Evolutionary conservation across 192 early-diverging fungal species (phyloP).

Genomic region (Umbelopsis isabellina): DNA sequence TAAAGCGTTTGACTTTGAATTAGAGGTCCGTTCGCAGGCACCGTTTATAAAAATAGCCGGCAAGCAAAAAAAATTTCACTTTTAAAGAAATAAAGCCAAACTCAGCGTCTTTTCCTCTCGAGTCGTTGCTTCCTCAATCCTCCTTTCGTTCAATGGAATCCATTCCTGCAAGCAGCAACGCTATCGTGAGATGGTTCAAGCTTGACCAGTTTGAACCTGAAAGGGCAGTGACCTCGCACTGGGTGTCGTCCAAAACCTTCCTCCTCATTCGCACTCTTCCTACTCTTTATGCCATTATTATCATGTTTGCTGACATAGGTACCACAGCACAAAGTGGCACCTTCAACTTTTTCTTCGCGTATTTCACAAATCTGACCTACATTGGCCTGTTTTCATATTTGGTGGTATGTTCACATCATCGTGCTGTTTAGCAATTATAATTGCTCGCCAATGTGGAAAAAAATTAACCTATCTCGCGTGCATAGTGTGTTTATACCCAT

Average conservation of each 20-base stretch:
- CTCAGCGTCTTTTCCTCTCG: neutral
- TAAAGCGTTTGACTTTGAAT: no score
- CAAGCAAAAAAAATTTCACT: no score
- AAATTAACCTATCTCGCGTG: neutral
- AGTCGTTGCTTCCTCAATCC: neutral
- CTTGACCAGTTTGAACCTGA: constrained; percentile 44
- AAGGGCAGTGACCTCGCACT: constrained; percentile 38
- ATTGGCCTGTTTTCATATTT: constrained; percentile 36
- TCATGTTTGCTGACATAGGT: constrained; percentile 22
- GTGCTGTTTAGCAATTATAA: neutral
- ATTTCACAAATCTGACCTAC: constrained; percentile 39
- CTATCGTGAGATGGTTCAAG: constrained; percentile 30
- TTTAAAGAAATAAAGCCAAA: no score
- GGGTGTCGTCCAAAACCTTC: constrained; percentile 25
- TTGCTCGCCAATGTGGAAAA: neutral
- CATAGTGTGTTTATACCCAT: constrained; percentile 17
- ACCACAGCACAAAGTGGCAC: neutral
- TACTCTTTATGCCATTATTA: constrained; percentile 8
- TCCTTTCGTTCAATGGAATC: constrained; percentile 7
- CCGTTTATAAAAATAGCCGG: no score
- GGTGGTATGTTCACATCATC: constrained; percentile 23
- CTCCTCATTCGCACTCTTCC: constrained; percentile 19
- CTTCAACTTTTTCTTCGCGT: constrained; percentile 24
- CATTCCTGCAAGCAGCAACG: neutral
- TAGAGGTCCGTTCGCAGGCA: no score